A percentile compares a stretch with the other conserved stretches of the same genome.
Evolutionary conservation across 345 rosid genomes (phyloP).

Genomic region (Conringia planisiliqua): DNA sequence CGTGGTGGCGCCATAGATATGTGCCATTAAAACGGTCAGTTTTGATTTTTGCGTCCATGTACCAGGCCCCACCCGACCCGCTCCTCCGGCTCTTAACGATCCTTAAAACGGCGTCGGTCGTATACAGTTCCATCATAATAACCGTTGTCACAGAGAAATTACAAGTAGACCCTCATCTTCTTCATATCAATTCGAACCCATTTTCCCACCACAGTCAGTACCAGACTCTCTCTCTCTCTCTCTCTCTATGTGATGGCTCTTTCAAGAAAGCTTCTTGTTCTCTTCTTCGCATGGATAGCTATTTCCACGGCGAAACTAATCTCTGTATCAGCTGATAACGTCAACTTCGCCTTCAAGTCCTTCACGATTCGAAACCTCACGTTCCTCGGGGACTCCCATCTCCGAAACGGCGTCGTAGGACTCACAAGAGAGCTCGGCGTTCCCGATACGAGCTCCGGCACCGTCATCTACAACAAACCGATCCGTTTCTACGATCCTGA

Average conservation of each 20-base stretch:
- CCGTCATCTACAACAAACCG: constrained; percentile 67
- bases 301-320: constrained; percentile 25
- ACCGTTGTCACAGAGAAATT: constrained; percentile 36
- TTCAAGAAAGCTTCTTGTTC: constrained; percentile 48
- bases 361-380: constrained; percentile 72
- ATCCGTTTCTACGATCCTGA: constrained; percentile 62
- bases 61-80: constrained; percentile 35
- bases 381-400: constrained; percentile 89
- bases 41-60: constrained; percentile 21
- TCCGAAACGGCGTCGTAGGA: constrained; percentile 69
- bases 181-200: constrained; percentile 50
- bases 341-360: constrained; percentile 52
- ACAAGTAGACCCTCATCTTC: constrained; percentile 15
- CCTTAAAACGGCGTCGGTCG: constrained; percentile 2
- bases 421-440: constrained; percentile 80
- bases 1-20: constrained; percentile 27
- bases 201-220: constrained; percentile 38
- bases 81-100: neutral
- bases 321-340: constrained; percentile 29
- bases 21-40: constrained; percentile 36
- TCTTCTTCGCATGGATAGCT: constrained; percentile 33
- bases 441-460: constrained; percentile 86
- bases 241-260: too few species aligned
- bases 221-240: constrained; percentile 14
- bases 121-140: neutral